Evolutionary conservation across 2,329 filamentous ascomycete genomes (phyloP), one percentile per base, ranked within the genome.

Genomic region (Hansfordia pulvinata): DNA sequence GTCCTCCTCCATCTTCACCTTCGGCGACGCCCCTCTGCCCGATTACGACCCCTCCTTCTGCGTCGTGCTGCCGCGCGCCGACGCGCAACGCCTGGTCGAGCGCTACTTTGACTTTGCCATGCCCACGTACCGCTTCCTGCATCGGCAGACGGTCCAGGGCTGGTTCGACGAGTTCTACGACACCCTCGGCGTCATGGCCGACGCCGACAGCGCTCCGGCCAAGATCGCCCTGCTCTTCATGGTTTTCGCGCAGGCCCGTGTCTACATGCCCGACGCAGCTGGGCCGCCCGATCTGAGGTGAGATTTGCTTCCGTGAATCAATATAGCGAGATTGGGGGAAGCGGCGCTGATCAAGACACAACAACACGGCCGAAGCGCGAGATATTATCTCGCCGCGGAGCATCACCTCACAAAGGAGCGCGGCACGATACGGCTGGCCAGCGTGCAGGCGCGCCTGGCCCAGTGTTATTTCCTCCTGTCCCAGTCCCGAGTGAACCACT

Each of bases 221-320:
- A 54, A 35, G n/a, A 44, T 35, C 4, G 50, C 51, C 8, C 21
- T 53, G 6, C 31, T 49, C 4, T 42, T 48, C 27, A 54, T 57
- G 53, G 42, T 58, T 3, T 60, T 72, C 34, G 66, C 66, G 0
- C 63, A 67, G 12, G 62, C 54, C 9, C 26, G 53, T 25, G 54
- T 55, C 6, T 62, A 62, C 19, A 51, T 34, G 22, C 30, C 33
- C 20, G 43, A 48, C 26, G 46, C 49, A 11, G 54, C 52, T 18
- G 48, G 19, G n/a, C 26, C 28, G 13, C 6, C 14, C 23, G 27
- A 31, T 23, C 20, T 31, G 16, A 31, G 29, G 29, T n/a, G n/a
- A n/a, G n/a, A n/a, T n/a, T n/a, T n/a, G n/a, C n/a, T n/a, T 31
- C 20, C 11, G 23, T 30, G 16, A 17, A 3, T 23, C 30, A 11